Conservation (phyloP, 345 rosid species). For the Salix koriyanagi region DNA sequence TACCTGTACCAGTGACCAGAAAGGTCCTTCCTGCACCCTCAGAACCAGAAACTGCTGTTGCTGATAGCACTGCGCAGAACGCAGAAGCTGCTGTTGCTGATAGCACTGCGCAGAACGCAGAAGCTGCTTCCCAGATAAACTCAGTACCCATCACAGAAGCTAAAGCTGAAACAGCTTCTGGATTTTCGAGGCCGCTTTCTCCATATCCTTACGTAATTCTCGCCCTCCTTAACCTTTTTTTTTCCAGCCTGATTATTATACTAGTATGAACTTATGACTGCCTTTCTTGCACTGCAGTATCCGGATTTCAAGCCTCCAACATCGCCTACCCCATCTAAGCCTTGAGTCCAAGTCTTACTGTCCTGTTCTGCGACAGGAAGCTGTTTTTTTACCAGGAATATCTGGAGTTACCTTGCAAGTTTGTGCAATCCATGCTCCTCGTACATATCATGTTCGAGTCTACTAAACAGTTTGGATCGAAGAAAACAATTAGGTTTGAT, state of each 20-base stretch:
- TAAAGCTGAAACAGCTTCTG: conserved; percentile 42
- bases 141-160: conserved; percentile 48
- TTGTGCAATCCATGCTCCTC: conserved; percentile 1
- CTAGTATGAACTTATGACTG: conserved; percentile 1
- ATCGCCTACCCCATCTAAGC: conserved; percentile 81
- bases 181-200: conserved; percentile 62
- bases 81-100: too few relatives aligned
- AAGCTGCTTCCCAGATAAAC: conserved; percentile 41
- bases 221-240: not conserved
- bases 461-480: not conserved
- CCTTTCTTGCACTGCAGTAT: conserved; percentile 50
- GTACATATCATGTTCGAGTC: not conserved
- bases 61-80: too few relatives aligned
- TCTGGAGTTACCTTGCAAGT: conserved; percentile 1
- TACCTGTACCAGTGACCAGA: conserved; percentile 43
- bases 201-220: conserved; percentile 75
- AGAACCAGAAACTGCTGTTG: conserved; percentile 29
- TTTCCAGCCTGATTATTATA: not conserved
- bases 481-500: not conserved
- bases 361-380: not conserved
- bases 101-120: conserved; percentile 25
- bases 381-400: not conserved
- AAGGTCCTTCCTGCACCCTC: conserved; percentile 63
- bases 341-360: conserved; percentile 27
- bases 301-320: conserved; percentile 96